These are phyloP conservation scores for Bocquillonia castaneifolia DNA, from an alignment of 441 rosid species.

Conservation along the genomic window DNA sequence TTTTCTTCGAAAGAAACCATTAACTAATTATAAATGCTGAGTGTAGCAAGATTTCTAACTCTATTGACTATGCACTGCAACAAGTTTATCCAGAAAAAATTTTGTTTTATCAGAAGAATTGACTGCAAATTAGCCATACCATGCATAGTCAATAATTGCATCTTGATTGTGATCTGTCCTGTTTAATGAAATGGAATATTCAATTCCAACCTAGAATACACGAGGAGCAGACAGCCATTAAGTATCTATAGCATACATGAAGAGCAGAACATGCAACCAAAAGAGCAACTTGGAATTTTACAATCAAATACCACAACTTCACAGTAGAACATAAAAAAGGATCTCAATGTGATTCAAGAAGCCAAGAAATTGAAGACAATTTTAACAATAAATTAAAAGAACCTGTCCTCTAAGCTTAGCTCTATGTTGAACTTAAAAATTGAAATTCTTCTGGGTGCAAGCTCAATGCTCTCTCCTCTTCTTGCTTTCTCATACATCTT, in stretches of 20 bases:
- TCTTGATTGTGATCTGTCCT: not conserved
- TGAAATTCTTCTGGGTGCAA: constrained; percentile 82
- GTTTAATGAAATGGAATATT: not conserved
- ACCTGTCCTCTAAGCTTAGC: constrained; percentile 94
- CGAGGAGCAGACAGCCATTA: not conserved
- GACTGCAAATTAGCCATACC: not conserved
- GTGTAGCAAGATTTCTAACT: too few species aligned
- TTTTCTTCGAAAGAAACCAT: too few species aligned
- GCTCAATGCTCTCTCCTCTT: constrained; percentile 87
- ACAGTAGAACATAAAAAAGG: not conserved
- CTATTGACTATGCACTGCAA: not conserved
- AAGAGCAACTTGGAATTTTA: not conserved
- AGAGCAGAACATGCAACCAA: not conserved
- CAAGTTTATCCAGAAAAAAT: not conserved
- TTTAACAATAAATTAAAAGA: constrained; percentile 11
- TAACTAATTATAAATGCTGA: not conserved
- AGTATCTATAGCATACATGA: not conserved
- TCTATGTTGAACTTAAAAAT: constrained; percentile 77
- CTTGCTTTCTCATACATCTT: constrained; percentile 96
- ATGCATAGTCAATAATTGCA: not conserved
- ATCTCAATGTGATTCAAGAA: not conserved
- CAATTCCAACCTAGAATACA: not conserved
- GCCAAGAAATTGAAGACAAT: not conserved
- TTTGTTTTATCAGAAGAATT: not conserved
- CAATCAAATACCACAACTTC: not conserved